Percentiles rank a stretch among this genome's conserved stretches.
These are phyloP conservation scores for Maudiozyma serrabonitensis DNA, from an alignment of 805 yeast species.

Conservation along the genomic window DNA sequence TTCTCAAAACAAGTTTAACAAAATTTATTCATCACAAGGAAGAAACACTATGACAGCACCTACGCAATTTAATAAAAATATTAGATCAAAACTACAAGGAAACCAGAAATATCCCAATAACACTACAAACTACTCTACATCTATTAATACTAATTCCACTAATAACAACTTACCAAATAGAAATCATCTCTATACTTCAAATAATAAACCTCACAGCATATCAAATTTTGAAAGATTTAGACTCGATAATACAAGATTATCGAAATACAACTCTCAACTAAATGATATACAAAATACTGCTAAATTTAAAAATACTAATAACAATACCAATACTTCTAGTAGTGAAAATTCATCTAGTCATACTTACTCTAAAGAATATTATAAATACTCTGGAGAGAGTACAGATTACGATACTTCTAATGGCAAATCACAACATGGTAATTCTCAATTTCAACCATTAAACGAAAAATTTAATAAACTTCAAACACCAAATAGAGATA, in stretches of 20 bases:
- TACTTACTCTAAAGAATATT: neutral
- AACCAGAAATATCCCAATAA: no score
- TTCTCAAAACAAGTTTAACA: neutral
- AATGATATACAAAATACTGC: neutral
- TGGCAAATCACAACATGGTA: neutral
- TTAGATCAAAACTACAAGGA: neutral
- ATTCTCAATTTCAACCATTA: neutral
- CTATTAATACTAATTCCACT: neutral
- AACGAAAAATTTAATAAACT: neutral
- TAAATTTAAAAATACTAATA: neutral
- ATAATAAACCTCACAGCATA: neutral
- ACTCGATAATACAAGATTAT: slow-evolving; percentile 1
- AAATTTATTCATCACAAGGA: no score
- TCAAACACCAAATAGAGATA: neutral
- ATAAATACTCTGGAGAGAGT: neutral
- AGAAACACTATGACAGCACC: neutral
- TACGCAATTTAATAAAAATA: neutral
- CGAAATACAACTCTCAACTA: neutral
- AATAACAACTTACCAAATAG: neutral
- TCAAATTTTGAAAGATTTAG: slow-evolving; percentile 4
- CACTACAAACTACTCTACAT: neutral
- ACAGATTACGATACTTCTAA: no score
- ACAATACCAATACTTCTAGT: neutral
- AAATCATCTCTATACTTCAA: neutral
- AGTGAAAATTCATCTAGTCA: neutral